Evolutionary conservation across 352 stramenopile species (phyloP).

Genomic region (Plasmopara viticola): DNA sequence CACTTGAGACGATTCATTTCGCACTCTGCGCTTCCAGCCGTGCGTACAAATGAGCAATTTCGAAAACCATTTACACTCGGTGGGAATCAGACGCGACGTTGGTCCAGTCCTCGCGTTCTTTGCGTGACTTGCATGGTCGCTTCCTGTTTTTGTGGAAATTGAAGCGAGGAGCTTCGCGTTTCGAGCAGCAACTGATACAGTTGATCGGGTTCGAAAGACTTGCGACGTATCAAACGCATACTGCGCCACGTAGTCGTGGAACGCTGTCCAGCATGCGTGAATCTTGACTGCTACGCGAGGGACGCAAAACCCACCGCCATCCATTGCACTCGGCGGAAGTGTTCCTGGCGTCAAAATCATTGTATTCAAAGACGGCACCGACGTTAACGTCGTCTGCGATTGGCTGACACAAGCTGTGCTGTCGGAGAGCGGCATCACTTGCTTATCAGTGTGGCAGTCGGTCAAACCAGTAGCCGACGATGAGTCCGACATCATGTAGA

Average conservation of each 20-base stretch:
- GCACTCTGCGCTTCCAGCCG: constrained; percentile 62
- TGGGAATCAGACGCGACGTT: constrained; percentile 35
- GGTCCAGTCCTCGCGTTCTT: constrained; percentile 25
- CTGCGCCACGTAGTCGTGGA: constrained; percentile 46
- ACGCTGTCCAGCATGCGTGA: constrained; percentile 53
- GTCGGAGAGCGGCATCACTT: constrained; percentile 11
- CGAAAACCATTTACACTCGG: constrained; percentile 62
- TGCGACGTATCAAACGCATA: constrained; percentile 58
- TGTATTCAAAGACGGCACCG: constrained; percentile 17
- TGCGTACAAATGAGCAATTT: constrained; percentile 75
- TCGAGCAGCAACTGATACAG: constrained; percentile 47
- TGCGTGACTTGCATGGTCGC: constrained; percentile 23
- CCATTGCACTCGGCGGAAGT: constrained; percentile 22
- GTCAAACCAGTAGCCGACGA: constrained; percentile 1
- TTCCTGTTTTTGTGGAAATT: constrained; percentile 15
- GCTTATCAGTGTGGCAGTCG: constrained; percentile 2
- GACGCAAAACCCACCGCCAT: constrained; percentile 26
- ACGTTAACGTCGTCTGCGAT: constrained; percentile 2
- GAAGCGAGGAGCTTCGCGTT: constrained; percentile 43
- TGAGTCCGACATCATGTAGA: constrained; percentile 10
- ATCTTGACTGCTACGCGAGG: constrained; percentile 35
- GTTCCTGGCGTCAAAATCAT: constrained; percentile 30
- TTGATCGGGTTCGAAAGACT: constrained; percentile 70
- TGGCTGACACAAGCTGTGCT: constrained; percentile 9
- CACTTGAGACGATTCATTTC: constrained; percentile 27